Conservation (phyloP, 2,329 filamentous ascomycete species). For the Beauveria sp. region DNA sequence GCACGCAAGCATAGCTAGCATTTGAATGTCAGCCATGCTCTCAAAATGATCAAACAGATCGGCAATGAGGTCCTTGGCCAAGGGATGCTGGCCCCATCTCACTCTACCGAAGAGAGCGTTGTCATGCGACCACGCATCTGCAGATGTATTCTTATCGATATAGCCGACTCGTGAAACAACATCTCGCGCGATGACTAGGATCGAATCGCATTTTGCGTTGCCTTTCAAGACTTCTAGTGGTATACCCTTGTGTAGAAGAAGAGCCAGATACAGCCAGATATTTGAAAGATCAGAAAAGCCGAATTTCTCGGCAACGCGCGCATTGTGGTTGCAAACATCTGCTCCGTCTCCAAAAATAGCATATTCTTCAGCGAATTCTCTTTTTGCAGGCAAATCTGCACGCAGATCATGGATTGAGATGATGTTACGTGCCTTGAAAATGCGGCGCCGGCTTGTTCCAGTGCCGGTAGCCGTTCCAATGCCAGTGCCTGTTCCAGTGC, state of each 20-base stretch:
- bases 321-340: constrained; percentile 81
- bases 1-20: constrained; percentile 65
- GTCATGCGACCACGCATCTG: not conserved
- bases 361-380: constrained; percentile 70
- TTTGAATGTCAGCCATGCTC: constrained; percentile 55
- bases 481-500: constrained; percentile 46
- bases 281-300: constrained; percentile 66
- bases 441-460: constrained; percentile 41
- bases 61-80: constrained; percentile 53
- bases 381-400: constrained; percentile 68
- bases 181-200: constrained; percentile 62
- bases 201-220: constrained; percentile 47
- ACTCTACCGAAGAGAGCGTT: constrained; percentile 47
- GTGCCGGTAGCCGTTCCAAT: constrained; percentile 41
- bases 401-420: constrained; percentile 67
- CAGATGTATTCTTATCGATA: constrained; percentile 12
- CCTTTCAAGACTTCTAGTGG: constrained; percentile 58
- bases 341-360: constrained; percentile 74
- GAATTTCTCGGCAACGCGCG: constrained; percentile 63
- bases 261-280: constrained; percentile 73
- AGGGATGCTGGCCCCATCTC: constrained; percentile 60
- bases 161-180: constrained; percentile 37
- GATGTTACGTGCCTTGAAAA: constrained; percentile 54
- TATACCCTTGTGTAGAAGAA: constrained; percentile 71
- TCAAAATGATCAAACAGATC: constrained; percentile 60